Evolutionary conservation across 305 asterid genomes (phyloP), one percentile per base, ranked within the genome.

Genomic region (Fraxinus platypoda): DNA sequence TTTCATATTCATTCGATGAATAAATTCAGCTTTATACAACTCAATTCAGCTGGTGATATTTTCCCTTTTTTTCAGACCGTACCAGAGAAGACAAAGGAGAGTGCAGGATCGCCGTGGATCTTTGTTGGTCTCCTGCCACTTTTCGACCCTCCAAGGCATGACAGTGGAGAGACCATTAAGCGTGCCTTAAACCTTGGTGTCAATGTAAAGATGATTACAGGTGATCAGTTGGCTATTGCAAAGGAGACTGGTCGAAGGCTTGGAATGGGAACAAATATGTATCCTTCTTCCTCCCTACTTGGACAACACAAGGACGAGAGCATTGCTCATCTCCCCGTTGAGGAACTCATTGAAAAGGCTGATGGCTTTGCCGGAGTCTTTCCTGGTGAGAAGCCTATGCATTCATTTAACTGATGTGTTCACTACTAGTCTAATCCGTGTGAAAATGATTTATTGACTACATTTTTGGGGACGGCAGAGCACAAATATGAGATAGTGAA

Each of bases 321-420:
- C 30, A 87, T 84, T 77, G 95, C 93, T 46, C 88, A 89, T 77
- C 82, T 93, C 57, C 95, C 95, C 0, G 85, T 93, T 12, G 97
- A 93, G 62, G 97, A 91, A 79, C 95, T 92, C 80, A 91, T 92
- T 34, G 97, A 92, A 85, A 92, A 88, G 78, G 97, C 97, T 28
- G 97, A 93, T 77, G 97, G 97, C n/a, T 93, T 93, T 74, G 97
- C 97, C 1, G 97, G 97, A 0, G 97, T 93, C 62, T 93, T 93
- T 77, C 97, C 97, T 74, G 96, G 96, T 90, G 76, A 80, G 73
- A 66, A 68, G 17, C 34, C 70, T n/a, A 59, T 41, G 8, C 59
- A 15, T 12, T 26, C 12, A 1, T 71, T 28, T 31, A 71, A 31
- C 4, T 31, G 41, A 71, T 31, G 37, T 30, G 30, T 59, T 59